phyloP scores from a whole-genome alignment of 805 yeast genomes.

The Metschnikowia koreensis region DNA sequence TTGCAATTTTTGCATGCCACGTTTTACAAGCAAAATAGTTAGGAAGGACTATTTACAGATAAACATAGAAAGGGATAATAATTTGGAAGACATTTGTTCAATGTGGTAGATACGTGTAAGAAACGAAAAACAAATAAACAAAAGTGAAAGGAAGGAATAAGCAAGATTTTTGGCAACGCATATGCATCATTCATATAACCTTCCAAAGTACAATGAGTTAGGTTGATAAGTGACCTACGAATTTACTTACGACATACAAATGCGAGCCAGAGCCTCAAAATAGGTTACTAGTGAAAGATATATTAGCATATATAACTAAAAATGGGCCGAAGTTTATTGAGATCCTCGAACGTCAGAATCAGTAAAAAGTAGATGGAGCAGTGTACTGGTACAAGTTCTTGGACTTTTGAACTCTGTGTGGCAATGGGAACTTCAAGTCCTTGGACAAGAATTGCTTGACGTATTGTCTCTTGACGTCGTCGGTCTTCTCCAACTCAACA shows the following conservation, averaged over 20 bases:
- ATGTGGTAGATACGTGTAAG: no score
- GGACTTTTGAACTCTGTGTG: slow-evolving; percentile 97
- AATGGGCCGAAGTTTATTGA: slow-evolving; percentile 13
- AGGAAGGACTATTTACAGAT: no score
- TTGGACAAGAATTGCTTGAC: slow-evolving; percentile 92
- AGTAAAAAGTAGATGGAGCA: slow-evolving; percentile 98
- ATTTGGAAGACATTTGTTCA: no score
- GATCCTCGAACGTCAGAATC: slow-evolving; percentile 32
- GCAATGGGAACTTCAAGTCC: slow-evolving; percentile 99
- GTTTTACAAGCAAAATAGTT: no score
- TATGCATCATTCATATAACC: no score
- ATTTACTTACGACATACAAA: neutral
- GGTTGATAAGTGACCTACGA: no score
- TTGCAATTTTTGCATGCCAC: neutral
- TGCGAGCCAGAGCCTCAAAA: neutral
- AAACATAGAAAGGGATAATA: no score
- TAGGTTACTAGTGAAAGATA: slow-evolving; percentile 10
- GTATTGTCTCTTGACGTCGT: slow-evolving; percentile 99
- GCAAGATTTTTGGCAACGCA: no score
- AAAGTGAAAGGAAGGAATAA: no score
- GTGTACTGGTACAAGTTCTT: slow-evolving; percentile 83
- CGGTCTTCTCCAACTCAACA: slow-evolving; percentile 96
- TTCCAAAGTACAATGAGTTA: neutral
- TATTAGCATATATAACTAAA: slow-evolving; percentile 20
- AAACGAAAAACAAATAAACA: no score